Evolutionary conservation across 2,329 filamentous ascomycete species (phyloP).

Genomic region (Sordariomycetes sp.): DNA sequence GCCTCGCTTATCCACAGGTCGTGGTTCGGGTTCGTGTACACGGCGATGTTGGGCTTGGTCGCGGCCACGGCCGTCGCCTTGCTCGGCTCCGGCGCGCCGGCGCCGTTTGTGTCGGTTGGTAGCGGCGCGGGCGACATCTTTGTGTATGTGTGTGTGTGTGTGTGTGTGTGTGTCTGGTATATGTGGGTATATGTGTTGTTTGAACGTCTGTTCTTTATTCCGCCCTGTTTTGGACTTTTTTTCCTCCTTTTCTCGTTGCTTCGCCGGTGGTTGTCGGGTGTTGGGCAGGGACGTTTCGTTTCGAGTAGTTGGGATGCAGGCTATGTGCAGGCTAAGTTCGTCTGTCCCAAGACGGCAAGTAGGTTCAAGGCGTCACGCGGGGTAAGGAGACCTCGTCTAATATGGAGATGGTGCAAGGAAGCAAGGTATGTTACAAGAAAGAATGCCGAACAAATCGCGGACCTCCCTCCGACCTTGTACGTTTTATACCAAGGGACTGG

Average conservation of each 20-base stretch:
- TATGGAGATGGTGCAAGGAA: too few relatives aligned
- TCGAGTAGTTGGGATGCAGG: too few relatives aligned
- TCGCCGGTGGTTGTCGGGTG: too few relatives aligned
- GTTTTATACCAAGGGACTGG: neutral
- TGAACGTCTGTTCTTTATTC: too few relatives aligned
- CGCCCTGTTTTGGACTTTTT: neutral
- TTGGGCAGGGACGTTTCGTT: too few relatives aligned
- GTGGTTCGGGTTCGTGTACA: slow-evolving; percentile 89
- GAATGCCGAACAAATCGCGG: neutral
- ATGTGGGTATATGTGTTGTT: too few relatives aligned
- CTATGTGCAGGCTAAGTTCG: too few relatives aligned
- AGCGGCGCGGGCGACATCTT: slow-evolving; percentile 21
- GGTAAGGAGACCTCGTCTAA: too few relatives aligned
- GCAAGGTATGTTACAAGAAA: neutral
- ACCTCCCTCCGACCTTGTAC: neutral
- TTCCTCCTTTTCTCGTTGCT: neutral
- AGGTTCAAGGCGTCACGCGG: too few relatives aligned
- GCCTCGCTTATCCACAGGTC: slow-evolving; percentile 81
- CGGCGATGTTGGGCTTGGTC: slow-evolving; percentile 79
- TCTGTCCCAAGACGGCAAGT: too few relatives aligned
- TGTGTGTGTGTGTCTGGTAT: neutral
- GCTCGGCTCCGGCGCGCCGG: neutral
- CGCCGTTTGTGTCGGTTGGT: slow-evolving; percentile 9
- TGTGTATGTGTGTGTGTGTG: neutral
- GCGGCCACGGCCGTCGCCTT: slow-evolving; percentile 1